Evolutionary conservation across 805 yeast genomes (phyloP), one percentile per base, ranked within the genome.

Genomic region (Metschnikowia gruessii): DNA sequence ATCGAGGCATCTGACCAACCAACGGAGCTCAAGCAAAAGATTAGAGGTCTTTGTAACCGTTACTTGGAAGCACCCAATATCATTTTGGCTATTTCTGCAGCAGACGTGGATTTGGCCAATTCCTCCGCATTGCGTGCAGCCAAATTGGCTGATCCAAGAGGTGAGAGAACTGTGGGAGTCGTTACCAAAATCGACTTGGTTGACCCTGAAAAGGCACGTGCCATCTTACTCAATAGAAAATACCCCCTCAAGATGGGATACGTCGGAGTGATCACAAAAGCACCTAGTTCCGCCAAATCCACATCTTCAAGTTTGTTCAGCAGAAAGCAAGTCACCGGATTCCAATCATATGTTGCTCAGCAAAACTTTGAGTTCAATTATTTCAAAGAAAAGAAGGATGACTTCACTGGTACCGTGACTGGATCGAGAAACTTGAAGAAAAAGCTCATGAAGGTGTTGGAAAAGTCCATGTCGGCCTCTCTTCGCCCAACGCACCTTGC

Each of bases 1-100:
- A 82, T 94, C 4, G 96, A 94, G 62, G 95, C 98, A 2, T 91
- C 95, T 2, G 98, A 92, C 64, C 99, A 94, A 67, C 99, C 99
- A 0, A 67, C 76, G 3, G 87, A 83, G 48, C 75, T 94, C 50
- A 92, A 92, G 60, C 75, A 77, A 26, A 87, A 83, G 61, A 94
- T 94, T 56, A 74, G 87, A 49, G 80, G 76, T 43, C 72, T 94
- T 26, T 94, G 98, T 67, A 87, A 87, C 55, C 81, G 81, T 62
- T 94, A 94, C 61, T 75, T 94, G 50, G 88, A 86, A 59, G 83
- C 85, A 13, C 99, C 99, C 18, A 94, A 94, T 61, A 88, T 94
- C 42, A 94, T 94, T 34, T 74, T 94, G 57, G 99, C 99, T 0
- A 94, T 95, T 21, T 88, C 96, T 10, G 89, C 99, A 0, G 99